These are phyloP conservation scores for Neonectria sp. DNA, from an alignment of 2,329 filamentous ascomycete species.

Conservation along the genomic window DNA sequence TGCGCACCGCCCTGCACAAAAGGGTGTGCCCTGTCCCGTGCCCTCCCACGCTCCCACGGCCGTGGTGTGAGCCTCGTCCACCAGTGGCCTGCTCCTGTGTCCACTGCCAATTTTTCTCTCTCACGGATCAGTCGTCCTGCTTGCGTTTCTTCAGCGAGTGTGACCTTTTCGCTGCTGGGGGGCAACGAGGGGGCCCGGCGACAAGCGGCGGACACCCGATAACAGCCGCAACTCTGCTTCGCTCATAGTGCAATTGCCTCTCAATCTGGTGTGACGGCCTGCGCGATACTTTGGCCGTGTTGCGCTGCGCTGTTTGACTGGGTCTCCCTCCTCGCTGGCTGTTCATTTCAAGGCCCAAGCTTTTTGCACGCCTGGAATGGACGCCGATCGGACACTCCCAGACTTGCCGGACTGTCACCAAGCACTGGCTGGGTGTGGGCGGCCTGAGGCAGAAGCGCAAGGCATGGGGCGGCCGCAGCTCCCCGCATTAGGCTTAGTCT, in stretches of 20 bases:
- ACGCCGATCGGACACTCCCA: conserved; percentile 10
- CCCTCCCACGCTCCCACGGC: conserved; percentile 33
- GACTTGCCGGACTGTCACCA: background rate
- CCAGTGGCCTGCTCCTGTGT: conserved; percentile 43
- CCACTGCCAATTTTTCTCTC: conserved; percentile 36
- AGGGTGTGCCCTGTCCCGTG: conserved; percentile 35
- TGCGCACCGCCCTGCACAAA: conserved; percentile 38
- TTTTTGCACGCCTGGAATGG: conserved; percentile 29
- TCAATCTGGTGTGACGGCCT: conserved; percentile 19
- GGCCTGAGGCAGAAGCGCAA: conserved; percentile 38
- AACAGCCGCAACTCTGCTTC: background rate
- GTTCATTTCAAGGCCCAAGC: conserved; percentile 4
- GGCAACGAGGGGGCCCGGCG: conserved; percentile 4
- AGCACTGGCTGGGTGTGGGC: conserved; percentile 21
- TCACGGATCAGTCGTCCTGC: conserved; percentile 32
- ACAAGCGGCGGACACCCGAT: conserved; percentile 10
- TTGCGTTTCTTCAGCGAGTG: conserved; percentile 35
- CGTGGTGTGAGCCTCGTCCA: conserved; percentile 45
- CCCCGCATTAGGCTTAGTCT: conserved; percentile 33
- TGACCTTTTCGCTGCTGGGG: conserved; percentile 31
- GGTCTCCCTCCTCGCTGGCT: background rate
- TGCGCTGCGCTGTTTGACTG: background rate
- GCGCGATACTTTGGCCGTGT: background rate
- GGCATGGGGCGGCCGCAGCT: conserved; percentile 36
- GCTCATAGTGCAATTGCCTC: conserved; percentile 19